Base-by-base conservation (phyloP, 441 rosid genomes). In the Populus hybrid region DNA sequence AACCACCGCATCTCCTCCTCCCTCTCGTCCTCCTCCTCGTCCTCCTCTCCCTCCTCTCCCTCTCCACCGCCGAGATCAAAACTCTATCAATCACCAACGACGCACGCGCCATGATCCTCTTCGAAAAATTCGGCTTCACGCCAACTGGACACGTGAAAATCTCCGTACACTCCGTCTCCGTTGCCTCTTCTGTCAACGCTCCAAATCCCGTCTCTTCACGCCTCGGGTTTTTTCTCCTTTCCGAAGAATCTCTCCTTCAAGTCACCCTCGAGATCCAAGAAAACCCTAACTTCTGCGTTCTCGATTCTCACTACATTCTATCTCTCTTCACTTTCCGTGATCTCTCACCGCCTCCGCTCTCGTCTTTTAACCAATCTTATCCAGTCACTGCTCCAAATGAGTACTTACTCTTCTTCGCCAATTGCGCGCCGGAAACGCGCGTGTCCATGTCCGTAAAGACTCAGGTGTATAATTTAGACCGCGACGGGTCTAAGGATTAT, bases 71-170 rank as follows among this genome's bases (percentile, higher is more conserved):
- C 28, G 99, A 96, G 93, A 96, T 96, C 89, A 94, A 90, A 85
- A 79, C 93, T 80, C 87, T 93, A 2, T 88, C 75, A 2, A 92
- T 96, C 80, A 56, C 86, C 72, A 74, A 83, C 18, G 99, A 96
- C 79, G 76, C 86, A 26, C 98, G 98, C 16, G 86, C 98, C 23
- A 90, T 93, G 97, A 96, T 96, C 83, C 97, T 93, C 81, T 93
- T 96, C 83, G 98, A 94, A 82, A 96, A 91, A 69, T 96, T 96
- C 88, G 98, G 99, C 11, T 94, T 96, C 93, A 93, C 99, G 1
- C 94, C 77, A 80, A 83, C 87, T 33, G 99, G 99, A 71, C 93
- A 86, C 79, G 98, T 91, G 35, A 45, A 78, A 21, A 81, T 96
- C 78, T 66, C 89, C 9, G 89, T 94, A 74, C 85, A 92, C 76